Conservation (phyloP, 140 eudicot genomes). For the Senecio squalidus region DNA sequence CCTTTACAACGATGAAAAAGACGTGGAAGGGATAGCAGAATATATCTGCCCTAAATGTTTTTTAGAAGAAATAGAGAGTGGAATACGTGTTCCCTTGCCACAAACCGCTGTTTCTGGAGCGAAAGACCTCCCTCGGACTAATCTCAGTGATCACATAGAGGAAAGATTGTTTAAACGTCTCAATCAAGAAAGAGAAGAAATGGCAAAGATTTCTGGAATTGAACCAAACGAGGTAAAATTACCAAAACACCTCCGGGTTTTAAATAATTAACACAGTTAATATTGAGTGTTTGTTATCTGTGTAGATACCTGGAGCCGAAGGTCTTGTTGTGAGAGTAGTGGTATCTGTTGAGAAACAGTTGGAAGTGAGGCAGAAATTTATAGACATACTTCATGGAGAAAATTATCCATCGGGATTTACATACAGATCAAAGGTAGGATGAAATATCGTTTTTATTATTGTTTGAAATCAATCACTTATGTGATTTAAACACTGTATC, state of each 20-base stretch:
- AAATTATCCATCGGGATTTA: slow-evolving; percentile 70
- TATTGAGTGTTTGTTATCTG: slow-evolving; percentile 4
- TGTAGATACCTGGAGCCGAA: slow-evolving; percentile 56
- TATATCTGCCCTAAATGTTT: slow-evolving; percentile 82
- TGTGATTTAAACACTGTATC: slow-evolving; percentile 1
- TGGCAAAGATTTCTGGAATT: slow-evolving; percentile 46
- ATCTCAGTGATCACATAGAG: slow-evolving; percentile 81
- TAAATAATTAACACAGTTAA: neutral
- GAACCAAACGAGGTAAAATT: slow-evolving; percentile 46
- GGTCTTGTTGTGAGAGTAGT: slow-evolving; percentile 82
- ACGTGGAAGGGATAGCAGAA: slow-evolving; percentile 49
- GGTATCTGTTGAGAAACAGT: slow-evolving; percentile 51
- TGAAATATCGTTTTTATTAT: slow-evolving; percentile 6
- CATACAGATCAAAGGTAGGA: slow-evolving; percentile 76
- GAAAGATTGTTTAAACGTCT: slow-evolving; percentile 53
- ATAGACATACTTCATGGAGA: slow-evolving; percentile 46
- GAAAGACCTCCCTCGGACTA: slow-evolving; percentile 57
- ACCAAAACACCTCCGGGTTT: neutral
- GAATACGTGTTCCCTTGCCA: slow-evolving; percentile 44
- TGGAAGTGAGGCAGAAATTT: slow-evolving; percentile 74
- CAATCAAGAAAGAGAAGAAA: slow-evolving; percentile 62
- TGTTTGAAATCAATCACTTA: neutral
- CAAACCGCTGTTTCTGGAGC: slow-evolving; percentile 52
- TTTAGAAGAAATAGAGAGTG: slow-evolving; percentile 46
- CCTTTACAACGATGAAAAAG: slow-evolving; percentile 57